Conservation (phyloP, 2,329 filamentous ascomycete genomes). For the Gnomoniopsis sp. region DNA sequence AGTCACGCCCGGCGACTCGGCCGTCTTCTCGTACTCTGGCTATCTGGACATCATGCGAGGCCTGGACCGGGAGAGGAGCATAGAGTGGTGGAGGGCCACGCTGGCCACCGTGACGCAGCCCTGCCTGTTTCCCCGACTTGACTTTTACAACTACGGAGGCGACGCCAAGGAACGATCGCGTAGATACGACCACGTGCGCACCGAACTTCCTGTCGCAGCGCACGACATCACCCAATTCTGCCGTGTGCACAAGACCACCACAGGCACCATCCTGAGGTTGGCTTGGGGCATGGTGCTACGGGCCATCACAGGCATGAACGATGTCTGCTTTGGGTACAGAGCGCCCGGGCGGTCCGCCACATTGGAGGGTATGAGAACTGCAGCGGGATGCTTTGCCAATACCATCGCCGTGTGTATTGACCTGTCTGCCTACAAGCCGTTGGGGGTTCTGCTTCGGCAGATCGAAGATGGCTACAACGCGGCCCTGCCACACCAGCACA, state of each 20-base stretch:
- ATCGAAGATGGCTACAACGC: slow-evolving; percentile 29
- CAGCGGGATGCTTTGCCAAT: slow-evolving; percentile 46
- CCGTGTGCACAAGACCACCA: slow-evolving; percentile 36
- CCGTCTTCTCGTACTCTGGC: slow-evolving; percentile 34
- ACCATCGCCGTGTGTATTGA: slow-evolving; percentile 33
- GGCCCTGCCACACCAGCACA: slow-evolving; percentile 39
- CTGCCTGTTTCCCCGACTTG: slow-evolving; percentile 44
- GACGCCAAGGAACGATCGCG: slow-evolving; percentile 16
- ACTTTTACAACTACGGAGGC: slow-evolving; percentile 21
- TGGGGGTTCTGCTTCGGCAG: slow-evolving; percentile 31
- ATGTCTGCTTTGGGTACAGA: slow-evolving; percentile 54
- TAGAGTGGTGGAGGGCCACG: slow-evolving; percentile 44
- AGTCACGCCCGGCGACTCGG: slow-evolving; percentile 19
- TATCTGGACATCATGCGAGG: slow-evolving; percentile 34
- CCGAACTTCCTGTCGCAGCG: slow-evolving; percentile 36
- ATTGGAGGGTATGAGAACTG: slow-evolving; percentile 35
- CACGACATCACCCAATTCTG: slow-evolving; percentile 43
- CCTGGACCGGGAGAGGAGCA: slow-evolving; percentile 31
- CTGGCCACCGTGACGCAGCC: slow-evolving; percentile 33
- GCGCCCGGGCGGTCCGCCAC: slow-evolving; percentile 42
- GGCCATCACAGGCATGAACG: slow-evolving; percentile 48
- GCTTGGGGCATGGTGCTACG: slow-evolving; percentile 58
- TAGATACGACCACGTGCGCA: slow-evolving; percentile 32
- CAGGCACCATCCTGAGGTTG: slow-evolving; percentile 51
- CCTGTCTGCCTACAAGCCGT: slow-evolving; percentile 28